Conservation (phyloP, 176 grass and related monocot species). For the Phyllostachys edulis region DNA sequence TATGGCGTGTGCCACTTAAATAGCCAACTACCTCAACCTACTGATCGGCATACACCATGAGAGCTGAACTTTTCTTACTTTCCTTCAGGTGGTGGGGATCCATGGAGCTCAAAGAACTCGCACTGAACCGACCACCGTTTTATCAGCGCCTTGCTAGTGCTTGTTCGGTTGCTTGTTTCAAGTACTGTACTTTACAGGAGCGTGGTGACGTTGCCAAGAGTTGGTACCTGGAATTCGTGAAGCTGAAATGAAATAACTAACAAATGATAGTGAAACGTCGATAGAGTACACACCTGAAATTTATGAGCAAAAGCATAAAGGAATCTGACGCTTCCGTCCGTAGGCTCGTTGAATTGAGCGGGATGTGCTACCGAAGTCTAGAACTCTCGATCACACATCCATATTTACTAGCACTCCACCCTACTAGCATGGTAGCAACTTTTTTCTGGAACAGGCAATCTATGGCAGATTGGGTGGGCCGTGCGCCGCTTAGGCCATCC, state of each 20-base stretch:
- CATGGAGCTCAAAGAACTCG: constrained; percentile 3
- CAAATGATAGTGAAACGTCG: background rate
- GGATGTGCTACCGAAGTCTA: constrained; percentile 21
- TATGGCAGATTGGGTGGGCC: no score
- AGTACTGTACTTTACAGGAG: background rate
- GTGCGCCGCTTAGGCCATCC: no score
- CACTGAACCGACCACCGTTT: background rate
- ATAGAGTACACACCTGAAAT: background rate
- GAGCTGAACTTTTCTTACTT: constrained; percentile 29
- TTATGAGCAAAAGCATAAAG: constrained; percentile 1
- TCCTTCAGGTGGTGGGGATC: constrained; percentile 41
- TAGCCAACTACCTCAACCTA: constrained; percentile 14
- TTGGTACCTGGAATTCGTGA: constrained; percentile 24
- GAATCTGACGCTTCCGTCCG: constrained; percentile 32
- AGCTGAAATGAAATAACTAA: background rate
- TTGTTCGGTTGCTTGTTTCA: background rate
- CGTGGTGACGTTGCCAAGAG: constrained; percentile 26
- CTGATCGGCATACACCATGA: constrained; percentile 39
- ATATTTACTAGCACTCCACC: background rate
- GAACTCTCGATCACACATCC: constrained; percentile 6
- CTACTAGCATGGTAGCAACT: background rate
- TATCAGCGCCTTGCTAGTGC: constrained; percentile 22
- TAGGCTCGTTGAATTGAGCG: constrained; percentile 18
- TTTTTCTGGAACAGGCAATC: no score
- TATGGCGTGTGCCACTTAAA: constrained; percentile 21